A percentile compares a stretch with the other conserved stretches of the same genome.
Conservation (phyloP, 2,329 filamentous ascomycete genomes). For the Fusarium mexicanum region DNA sequence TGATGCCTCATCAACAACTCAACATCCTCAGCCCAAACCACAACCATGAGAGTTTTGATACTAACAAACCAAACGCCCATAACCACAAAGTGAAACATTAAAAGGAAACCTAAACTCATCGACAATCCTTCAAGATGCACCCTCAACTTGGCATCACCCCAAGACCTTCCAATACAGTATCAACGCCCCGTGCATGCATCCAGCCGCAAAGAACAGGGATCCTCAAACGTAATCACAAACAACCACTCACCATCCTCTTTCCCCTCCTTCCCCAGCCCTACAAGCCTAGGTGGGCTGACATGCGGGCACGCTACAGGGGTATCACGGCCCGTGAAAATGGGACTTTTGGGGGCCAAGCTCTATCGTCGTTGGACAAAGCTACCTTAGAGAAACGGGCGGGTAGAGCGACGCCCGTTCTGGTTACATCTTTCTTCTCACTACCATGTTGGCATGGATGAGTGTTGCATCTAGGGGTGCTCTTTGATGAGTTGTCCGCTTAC, state of each 20-base stretch:
- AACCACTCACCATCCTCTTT: neutral
- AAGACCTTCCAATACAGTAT: slow-evolving; percentile 5
- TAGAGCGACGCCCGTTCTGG: slow-evolving; percentile 1
- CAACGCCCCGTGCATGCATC: slow-evolving; percentile 13
- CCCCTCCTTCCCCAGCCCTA: slow-evolving; percentile 23
- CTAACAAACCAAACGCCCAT: neutral
- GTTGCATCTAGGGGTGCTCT: neutral
- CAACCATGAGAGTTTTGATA: neutral
- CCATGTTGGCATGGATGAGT: neutral
- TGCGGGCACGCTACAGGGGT: slow-evolving; percentile 1
- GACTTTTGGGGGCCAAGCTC: slow-evolving; percentile 22
- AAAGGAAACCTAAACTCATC: neutral
- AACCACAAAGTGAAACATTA: neutral
- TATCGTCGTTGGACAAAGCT: neutral
- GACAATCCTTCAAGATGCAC: neutral
- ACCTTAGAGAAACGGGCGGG: neutral
- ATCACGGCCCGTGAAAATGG: neutral
- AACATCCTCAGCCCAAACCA: neutral
- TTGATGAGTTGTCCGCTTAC: slow-evolving; percentile 25
- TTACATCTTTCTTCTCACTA: neutral
- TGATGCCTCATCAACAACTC: neutral
- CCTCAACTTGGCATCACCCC: neutral
- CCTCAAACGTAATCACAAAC: slow-evolving; percentile 4
- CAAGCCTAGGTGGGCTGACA: slow-evolving; percentile 24
- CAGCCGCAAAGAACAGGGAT: slow-evolving; percentile 16